Percentiles rank a stretch among this genome's conserved stretches.
Conservation (phyloP, 1,139 yeast genomes). For the Kurtzmaniella quercitrusa region DNA sequence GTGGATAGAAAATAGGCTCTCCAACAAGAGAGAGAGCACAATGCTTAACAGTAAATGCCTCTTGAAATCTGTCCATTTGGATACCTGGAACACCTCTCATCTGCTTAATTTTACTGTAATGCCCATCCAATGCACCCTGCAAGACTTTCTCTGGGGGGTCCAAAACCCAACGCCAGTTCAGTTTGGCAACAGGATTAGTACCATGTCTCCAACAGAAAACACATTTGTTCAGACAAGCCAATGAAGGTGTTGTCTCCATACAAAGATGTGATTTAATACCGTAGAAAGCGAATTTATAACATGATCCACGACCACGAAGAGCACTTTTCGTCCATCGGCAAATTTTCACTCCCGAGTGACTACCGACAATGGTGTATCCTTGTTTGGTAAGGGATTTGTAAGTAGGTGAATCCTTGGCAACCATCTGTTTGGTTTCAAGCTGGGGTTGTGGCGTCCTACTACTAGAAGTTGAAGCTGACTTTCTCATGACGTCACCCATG, state of each 20-base stretch:
- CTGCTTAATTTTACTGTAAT: slow-evolving; percentile 86
- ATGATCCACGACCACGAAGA: slow-evolving; percentile 87
- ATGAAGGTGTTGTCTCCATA: slow-evolving; percentile 93
- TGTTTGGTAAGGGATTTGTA: slow-evolving; percentile 84
- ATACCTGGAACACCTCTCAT: slow-evolving; percentile 96
- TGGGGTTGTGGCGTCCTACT: slow-evolving; percentile 3
- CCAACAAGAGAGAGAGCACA: slow-evolving; percentile 93
- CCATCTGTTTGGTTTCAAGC: slow-evolving; percentile 71
- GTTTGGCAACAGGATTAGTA: slow-evolving; percentile 93
- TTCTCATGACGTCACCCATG: slow-evolving; percentile 61
- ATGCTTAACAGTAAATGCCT: slow-evolving; percentile 83
- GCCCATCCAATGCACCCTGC: slow-evolving; percentile 84
- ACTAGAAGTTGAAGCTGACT: slow-evolving; percentile 10
- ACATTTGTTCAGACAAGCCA: slow-evolving; percentile 92
- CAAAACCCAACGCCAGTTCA: slow-evolving; percentile 91
- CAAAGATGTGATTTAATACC: slow-evolving; percentile 88
- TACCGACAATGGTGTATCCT: slow-evolving; percentile 89
- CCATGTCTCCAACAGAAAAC: slow-evolving; percentile 98
- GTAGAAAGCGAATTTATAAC: slow-evolving; percentile 89
- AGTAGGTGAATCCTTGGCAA: slow-evolving; percentile 85
- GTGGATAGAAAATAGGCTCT: slow-evolving; percentile 90
- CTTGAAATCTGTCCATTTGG: slow-evolving; percentile 82
- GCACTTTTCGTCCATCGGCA: slow-evolving; percentile 98
- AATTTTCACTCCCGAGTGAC: slow-evolving; percentile 92
- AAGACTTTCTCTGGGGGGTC: slow-evolving; percentile 83